Evolutionary conservation across 2,329 filamentous ascomycete species (phyloP).

Genomic region (Lachnellula suecica): DNA sequence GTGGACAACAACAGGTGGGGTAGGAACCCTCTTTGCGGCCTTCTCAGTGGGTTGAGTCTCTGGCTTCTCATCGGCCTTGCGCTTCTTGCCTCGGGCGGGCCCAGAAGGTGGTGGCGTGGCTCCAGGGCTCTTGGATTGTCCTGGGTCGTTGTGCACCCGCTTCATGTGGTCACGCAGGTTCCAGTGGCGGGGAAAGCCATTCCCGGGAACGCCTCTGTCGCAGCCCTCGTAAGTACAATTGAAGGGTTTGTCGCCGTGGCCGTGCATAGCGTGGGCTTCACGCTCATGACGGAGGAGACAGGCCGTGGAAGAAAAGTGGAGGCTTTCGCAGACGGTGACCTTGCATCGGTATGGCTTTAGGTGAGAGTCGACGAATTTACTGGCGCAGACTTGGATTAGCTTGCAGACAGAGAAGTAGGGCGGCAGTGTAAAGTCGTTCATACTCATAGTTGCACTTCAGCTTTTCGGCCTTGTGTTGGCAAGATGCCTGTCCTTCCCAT

Average conservation of each 20-base stretch:
- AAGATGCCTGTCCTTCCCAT: constrained; percentile 69
- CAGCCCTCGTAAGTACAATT: constrained; percentile 86
- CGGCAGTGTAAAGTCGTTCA: constrained; percentile 37
- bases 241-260: constrained; percentile 89
- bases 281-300: constrained; percentile 93
- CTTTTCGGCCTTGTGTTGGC: constrained; percentile 90
- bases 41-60: constrained; percentile 25
- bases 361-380: constrained; percentile 97
- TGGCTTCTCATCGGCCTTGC: constrained; percentile 28
- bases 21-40: constrained; percentile 24
- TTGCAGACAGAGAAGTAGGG: constrained; percentile 6
- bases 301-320: constrained; percentile 91
- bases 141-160: constrained; percentile 70
- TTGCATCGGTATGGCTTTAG: constrained; percentile 96
- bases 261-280: constrained; percentile 93
- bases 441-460: constrained; percentile 99
- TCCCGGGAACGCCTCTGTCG: constrained; percentile 76
- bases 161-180: constrained; percentile 98
- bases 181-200: constrained; percentile 93
- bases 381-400: constrained; percentile 41
- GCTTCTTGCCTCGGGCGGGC: constrained; percentile 27
- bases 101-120: constrained; percentile 25
- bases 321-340: constrained; percentile 76
- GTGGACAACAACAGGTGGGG: constrained; percentile 22
- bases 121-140: constrained; percentile 26